Evolutionary conservation across 2,329 filamentous ascomycete species (phyloP), one percentile per base, ranked within the genome.

Genomic region (Fusarium metavorans): DNA sequence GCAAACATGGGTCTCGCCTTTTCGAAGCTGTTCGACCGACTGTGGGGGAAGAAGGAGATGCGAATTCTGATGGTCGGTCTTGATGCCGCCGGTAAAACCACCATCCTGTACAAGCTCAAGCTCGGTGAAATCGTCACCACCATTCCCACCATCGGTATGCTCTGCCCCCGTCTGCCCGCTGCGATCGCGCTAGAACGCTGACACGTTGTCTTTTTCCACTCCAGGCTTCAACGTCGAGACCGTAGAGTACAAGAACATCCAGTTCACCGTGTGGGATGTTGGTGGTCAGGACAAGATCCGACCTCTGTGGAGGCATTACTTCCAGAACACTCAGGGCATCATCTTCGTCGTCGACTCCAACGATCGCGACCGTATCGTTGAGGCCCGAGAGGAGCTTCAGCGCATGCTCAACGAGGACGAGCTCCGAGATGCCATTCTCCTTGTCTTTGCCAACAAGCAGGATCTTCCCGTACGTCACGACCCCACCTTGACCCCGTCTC

Each of bases 11-110:
- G 97, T 97, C 91, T 98, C 87, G 92, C 93, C 84, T 95, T 98
- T 88, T 98, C 95, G 82, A 98, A 97, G 91, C 86, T 98, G 84
- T 97, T 98, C 86, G 94, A 97, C 85, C 92, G 93, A 89, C 91
- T 98, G 86, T 98, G 95, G 93, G 95, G 96, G 83, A 98, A 98
- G 93, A 98, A 98, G 93, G 97, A 99, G 92, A 99, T 99, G 97
- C 93, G 97, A 90, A 98, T 99, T 89, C 87, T 99, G 87, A 99
- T 99, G 97, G 95, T 99, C 81, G 97, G 97, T 91, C 92, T 99
- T 82, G 97, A 99, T 87, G 97, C 97, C 82, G 97, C 97, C 86
- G 97, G 97, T 93, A 99, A 99, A 92, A 99, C 97, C 83, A 99
- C 97, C 81, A 99, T 99, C 84, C 92, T 99, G 80, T 99, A 99